A percentile compares a stretch with the other conserved stretches of the same genome.
phyloP scores from a whole-genome alignment of 176 grass and related monocot genomes.

The Musa acuminata region DNA sequence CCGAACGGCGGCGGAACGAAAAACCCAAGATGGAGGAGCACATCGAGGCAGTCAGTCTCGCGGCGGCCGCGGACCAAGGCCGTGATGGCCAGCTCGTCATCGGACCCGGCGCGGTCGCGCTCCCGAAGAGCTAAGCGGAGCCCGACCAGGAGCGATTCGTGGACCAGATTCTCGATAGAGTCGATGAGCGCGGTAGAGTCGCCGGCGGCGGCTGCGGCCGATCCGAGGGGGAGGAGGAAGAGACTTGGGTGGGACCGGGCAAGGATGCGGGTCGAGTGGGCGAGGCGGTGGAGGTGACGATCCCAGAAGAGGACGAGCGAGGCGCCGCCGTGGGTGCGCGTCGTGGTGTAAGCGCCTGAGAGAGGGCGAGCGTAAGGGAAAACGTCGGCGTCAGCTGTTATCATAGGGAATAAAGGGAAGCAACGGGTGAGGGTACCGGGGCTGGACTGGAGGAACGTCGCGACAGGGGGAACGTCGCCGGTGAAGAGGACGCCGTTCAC shows the following conservation, averaged over 20 bases:
- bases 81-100: conserved; percentile 48
- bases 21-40: conserved; percentile 48
- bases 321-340: conserved; percentile 34
- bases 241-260: conserved; percentile 35
- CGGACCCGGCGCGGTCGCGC: background rate
- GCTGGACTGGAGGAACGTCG: conserved; percentile 55
- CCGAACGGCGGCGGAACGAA: conserved; percentile 51
- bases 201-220: conserved; percentile 1
- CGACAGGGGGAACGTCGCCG: conserved; percentile 35
- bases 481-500: conserved; percentile 36
- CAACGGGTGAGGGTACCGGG: conserved; percentile 17
- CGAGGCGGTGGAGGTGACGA: conserved; percentile 62
- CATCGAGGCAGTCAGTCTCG: conserved; percentile 19
- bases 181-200: background rate
- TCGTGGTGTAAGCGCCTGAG: conserved; percentile 69
- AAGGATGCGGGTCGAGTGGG: conserved; percentile 40
- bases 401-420: background rate
- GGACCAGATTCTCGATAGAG: conserved; percentile 14
- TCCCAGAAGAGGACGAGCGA: conserved; percentile 58
- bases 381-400: background rate
- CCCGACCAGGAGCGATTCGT: conserved; percentile 36
- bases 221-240: conserved; percentile 10
- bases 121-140: conserved; percentile 27
- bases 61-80: conserved; percentile 33
- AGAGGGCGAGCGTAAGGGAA: background rate